Base-by-base conservation (phyloP, 2,329 filamentous ascomycete genomes). In the Phyllosticta paracitricarpa region DNA sequence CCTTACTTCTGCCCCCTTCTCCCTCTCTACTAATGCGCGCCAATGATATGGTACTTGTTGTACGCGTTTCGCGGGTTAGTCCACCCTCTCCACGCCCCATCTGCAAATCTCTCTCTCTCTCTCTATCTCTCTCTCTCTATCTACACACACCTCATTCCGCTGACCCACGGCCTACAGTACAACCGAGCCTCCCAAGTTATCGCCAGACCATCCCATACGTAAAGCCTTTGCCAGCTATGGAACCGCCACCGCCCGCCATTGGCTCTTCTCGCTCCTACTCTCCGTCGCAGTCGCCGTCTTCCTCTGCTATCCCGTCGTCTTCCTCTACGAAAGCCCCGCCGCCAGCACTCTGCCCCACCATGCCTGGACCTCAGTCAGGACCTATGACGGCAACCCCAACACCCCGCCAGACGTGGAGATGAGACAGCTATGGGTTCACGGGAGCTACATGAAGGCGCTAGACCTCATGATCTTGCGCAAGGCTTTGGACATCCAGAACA, bases 371-470 rank as follows among this genome's bases (percentile, higher is more conserved):
- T 86, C 86, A 48, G 87, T 87, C 5, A 83, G 84, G 63, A 83
- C 86, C 28, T 77, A 89, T 59, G 75, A 81, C 40, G 81, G 82
- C 56, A 77, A 77, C 59, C 73, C 75, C 4, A 69, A 75, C 26
- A 76, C 78, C 54, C 75, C 78, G 59, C 81, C 86, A 3, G 88
- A 93, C 71, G 84, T 93, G n/a, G 84, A 89, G 61, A 88, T 93
- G 84, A 87, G 88, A 66, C 89, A 89, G 62, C 82, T 90, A 61
- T 93, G 89, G 89, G 81, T 93, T 17, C 88, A 92, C 69, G 88
- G 88, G 64, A 87, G 83, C 71, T 91, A 91, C 69, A 92, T 92
- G 86, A 81, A 85, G 68, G 89, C 88, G 10, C 78, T 93, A 40
- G 79, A 89, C 57, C 79, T 79, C 58, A 77, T 85, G 6, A 81